A percentile compares a stretch with the other conserved stretches of the same genome.
These are phyloP conservation scores for Apophysomyces ossiformis DNA, from an alignment of 371 early-diverging fungal species.

Conservation along the genomic window DNA sequence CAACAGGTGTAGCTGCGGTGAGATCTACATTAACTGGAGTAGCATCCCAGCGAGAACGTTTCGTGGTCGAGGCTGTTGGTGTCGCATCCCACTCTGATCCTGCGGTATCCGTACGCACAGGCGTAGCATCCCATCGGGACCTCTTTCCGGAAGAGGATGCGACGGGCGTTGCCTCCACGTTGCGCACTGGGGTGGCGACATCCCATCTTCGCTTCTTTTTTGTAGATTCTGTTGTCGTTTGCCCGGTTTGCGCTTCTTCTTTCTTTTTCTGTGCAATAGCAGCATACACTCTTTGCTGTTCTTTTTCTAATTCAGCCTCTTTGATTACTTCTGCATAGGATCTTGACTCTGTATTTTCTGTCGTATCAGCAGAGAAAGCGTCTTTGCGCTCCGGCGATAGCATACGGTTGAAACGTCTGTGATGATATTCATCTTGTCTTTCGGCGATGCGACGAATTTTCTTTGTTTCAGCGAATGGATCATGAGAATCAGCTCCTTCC, in stretches of 20 bases:
- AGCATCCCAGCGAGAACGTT: slow-evolving; percentile 84
- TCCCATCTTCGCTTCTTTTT: slow-evolving; percentile 87
- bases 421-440: slow-evolving; percentile 88
- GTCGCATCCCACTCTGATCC: slow-evolving; percentile 74
- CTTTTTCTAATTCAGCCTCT: slow-evolving; percentile 85
- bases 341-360: slow-evolving; percentile 52
- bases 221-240: slow-evolving; percentile 40
- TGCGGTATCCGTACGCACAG: slow-evolving; percentile 56
- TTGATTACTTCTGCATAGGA: slow-evolving; percentile 89
- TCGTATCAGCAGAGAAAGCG: slow-evolving; percentile 67
- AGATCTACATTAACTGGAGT: slow-evolving; percentile 69
- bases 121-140: slow-evolving; percentile 88
- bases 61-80: slow-evolving; percentile 50
- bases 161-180: slow-evolving; percentile 74
- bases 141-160: slow-evolving; percentile 47
- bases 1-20: slow-evolving; percentile 75
- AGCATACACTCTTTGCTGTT: slow-evolving; percentile 69
- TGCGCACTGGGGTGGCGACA: slow-evolving; percentile 72
- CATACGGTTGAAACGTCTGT: slow-evolving; percentile 75
- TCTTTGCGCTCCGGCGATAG: slow-evolving; percentile 90
- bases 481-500: slow-evolving; percentile 62
- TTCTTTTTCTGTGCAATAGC: slow-evolving; percentile 79
- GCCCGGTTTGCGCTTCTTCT: slow-evolving; percentile 56
- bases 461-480: slow-evolving; percentile 70
- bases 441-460: slow-evolving; percentile 73